phyloP scores from a whole-genome alignment of 179 eudicot species.

The Drosera spatulata region DNA sequence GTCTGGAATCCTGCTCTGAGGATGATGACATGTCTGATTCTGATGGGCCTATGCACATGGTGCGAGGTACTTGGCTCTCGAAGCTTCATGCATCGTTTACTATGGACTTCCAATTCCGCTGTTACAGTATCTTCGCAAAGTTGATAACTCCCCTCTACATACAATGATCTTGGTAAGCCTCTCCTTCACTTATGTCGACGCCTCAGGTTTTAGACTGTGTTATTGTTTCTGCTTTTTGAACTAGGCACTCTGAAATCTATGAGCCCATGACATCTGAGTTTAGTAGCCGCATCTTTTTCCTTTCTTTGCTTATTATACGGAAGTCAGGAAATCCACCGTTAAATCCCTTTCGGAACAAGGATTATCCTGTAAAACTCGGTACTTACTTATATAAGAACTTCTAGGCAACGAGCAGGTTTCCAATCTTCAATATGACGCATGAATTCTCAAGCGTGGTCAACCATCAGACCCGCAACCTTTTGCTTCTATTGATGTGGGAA shows the following conservation, averaged over 20 bases:
- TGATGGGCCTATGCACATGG: constrained; percentile 57
- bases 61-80: constrained; percentile 86
- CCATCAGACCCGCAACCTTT: not conserved
- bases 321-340: too few species aligned
- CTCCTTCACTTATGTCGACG: constrained; percentile 1
- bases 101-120: constrained; percentile 85
- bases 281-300: too few species aligned
- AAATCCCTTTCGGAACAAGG: too few species aligned
- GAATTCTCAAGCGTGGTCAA: too few species aligned
- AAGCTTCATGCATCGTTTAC: constrained; percentile 45
- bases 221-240: not conserved
- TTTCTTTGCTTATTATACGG: too few species aligned
- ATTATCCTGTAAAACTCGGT: too few species aligned
- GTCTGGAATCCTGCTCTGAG: constrained; percentile 14
- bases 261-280: too few species aligned
- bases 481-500: not conserved
- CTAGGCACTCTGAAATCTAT: not conserved
- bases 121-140: constrained; percentile 48
- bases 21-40: constrained; percentile 18
- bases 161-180: constrained; percentile 33
- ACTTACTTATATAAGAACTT: too few species aligned
- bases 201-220: not conserved
- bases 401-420: too few species aligned
- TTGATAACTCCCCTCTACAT: constrained; percentile 17
- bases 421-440: too few species aligned